These are phyloP conservation scores for Quercus variabilis DNA, from an alignment of 306 rosid genomes.

Conservation along the genomic window DNA sequence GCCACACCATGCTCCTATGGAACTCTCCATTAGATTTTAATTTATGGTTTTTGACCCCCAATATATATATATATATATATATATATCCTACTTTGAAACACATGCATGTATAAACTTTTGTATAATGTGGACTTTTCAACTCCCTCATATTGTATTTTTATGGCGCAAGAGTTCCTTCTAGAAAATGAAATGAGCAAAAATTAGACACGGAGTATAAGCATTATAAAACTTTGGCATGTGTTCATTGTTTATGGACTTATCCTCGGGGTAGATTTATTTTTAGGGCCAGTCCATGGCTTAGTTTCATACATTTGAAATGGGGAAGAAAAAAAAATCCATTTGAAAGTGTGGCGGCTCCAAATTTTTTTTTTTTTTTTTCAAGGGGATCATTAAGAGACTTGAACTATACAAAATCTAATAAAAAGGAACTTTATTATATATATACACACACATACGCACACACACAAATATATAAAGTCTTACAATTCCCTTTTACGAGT, in stretches of 20 bases:
- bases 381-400: too few species aligned
- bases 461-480: too few species aligned
- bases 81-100: too few species aligned
- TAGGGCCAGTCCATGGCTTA: background rate
- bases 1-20: background rate
- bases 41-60: too few species aligned
- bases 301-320: background rate
- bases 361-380: too few species aligned
- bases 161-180: background rate
- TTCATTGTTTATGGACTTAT: background rate
- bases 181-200: background rate
- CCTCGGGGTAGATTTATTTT: background rate
- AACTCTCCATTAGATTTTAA: background rate
- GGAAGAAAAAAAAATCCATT: too few species aligned
- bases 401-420: too few species aligned
- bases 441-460: accelerated
- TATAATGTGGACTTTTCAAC: background rate
- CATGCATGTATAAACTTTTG: too few species aligned
- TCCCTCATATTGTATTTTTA: background rate
- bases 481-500: too few species aligned
- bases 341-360: too few species aligned
- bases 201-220: background rate
- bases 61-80: too few species aligned
- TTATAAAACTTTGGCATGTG: background rate
- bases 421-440: too few species aligned